Base-by-base conservation (phyloP, 2,329 filamentous ascomycete genomes). In the Periconia sp. region DNA sequence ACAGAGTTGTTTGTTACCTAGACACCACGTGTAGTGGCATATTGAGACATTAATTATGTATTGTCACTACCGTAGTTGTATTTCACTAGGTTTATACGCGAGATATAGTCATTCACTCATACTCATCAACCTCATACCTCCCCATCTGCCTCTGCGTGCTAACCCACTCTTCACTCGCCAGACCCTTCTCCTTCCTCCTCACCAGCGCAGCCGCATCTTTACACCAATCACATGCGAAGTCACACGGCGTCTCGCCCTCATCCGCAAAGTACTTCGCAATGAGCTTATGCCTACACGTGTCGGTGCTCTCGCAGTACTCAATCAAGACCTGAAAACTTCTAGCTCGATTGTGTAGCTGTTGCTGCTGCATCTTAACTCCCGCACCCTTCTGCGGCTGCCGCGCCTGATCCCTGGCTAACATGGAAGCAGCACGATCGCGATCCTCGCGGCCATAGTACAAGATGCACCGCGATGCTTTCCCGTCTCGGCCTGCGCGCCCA, bases 401-500 rank as follows among this genome's bases (percentile, higher is more conserved):
- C 40, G 85, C 72, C 40, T 76, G 57, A 56, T 81, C 81, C 11
- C 74, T 68, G 15, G 70, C 64, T 62, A 86, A 76, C 52, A 83
- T 78, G 23, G 74, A 75, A 10, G 82, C 84, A 10, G 89, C 85
- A 1, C 91, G 83, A 66, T 96, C 90, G 23, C 91, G 81, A 67
- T 97, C 92, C 72, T 95, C 90, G 13, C 90, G 85, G 55, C 87
- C 92, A 75, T 97, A 97, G 74, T 97, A 96, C 50, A 97, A 78
- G 50, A 96, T 90, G 68, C 92, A 97, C 56, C 89, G 85, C 31
- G 89, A 88, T 0, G 92, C 92, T 57, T 93, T 92, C 20, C 91
- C 91, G 64, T 97, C 93, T 41, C 93, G 85, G 0, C 93, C 93
- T 6, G 92, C 93, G 40, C 93, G 88, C 0, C 93, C 93, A 1